Evolutionary conservation across 768 basidiomycete genomes (phyloP), one percentile per base, ranked within the genome.

Genomic region (Tricholoma bakamatsutake): DNA sequence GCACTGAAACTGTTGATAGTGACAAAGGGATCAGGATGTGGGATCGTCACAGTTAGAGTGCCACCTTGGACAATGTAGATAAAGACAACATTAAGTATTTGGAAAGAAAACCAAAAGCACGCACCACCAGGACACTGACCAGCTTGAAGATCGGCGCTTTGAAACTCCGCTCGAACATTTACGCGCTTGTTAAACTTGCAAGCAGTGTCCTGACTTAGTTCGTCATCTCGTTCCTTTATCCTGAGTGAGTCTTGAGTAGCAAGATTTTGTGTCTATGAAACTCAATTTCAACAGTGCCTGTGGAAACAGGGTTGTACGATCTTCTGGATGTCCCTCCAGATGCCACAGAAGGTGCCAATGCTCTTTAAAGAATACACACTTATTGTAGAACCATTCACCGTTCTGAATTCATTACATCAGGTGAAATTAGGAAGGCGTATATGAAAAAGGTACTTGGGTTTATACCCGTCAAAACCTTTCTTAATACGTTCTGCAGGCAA

Each of bases 401-500:
- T 48, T 24, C 21, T 24, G 21, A 24, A 24, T 24, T 13, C 17
- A 8, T 48, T 48, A 8, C 18, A 54, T 15, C 60, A 88, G 90
- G 78, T 61, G 92, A 98, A 59, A 92, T 98, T 64, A 95, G 94
- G 73, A 91, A 90, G 66, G 94, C 94, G 13, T 98, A 98, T 68
- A 87, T 88, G 68, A 89, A 83, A 75, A 95, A 94, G 84, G 93
- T 91, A 73, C 62, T 64, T 68, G 33, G 31, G 47, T 54, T 59
- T 43, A 57, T 53, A 2, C 30, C n/a, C 51, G 60, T 54, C 50
- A 46, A 57, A 54, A 30, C 30, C 59, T 43, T 54, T 40, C 54
- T n/a, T 64, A 34, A 48, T 35, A 52, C 21, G 60, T 65, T 57
- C 53, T 56, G 52, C 4, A 93, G 88, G 93, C 93, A 31, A 92